phyloP scores from a whole-genome alignment of 805 yeast species.

The Cyberlindnera mississippiensis region DNA sequence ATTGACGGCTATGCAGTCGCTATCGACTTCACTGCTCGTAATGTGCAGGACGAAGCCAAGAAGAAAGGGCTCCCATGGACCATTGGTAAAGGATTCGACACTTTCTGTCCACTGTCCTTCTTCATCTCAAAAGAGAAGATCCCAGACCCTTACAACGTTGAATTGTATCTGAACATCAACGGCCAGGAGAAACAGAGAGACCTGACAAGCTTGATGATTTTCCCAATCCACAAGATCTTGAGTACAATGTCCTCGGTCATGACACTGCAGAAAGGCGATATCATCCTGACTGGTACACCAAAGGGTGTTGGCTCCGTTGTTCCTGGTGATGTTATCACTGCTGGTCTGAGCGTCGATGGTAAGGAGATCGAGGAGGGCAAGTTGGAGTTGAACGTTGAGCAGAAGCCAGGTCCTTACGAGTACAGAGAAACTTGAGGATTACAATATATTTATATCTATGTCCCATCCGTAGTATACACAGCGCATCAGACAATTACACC shows the following conservation, averaged over 20 bases:
- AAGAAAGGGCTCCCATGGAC: conserved; percentile 95
- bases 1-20: conserved; percentile 88
- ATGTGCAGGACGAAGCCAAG: conserved; percentile 93
- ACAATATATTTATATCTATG: too few relatives aligned
- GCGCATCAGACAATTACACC: conserved; percentile 14
- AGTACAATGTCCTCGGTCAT: conserved; percentile 81
- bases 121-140: conserved; percentile 64
- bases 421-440: conserved; percentile 39
- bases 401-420: conserved; percentile 56
- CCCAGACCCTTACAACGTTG: conserved; percentile 70
- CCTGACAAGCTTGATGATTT: conserved; percentile 77
- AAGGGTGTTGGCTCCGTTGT: conserved; percentile 87
- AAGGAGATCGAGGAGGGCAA: conserved; percentile 46
- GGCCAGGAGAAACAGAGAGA: conserved; percentile 70
- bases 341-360: conserved; percentile 55
- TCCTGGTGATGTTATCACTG: conserved; percentile 77
- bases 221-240: conserved; percentile 77
- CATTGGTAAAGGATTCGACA: conserved; percentile 94
- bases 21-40: conserved; percentile 91
- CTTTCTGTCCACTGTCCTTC: conserved; percentile 83
- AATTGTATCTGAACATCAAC: conserved; percentile 62
- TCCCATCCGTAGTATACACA: neutral
- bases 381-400: conserved; percentile 33
- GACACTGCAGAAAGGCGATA: conserved; percentile 88
- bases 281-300: conserved; percentile 94